Base-by-base conservation (phyloP, 1,284 basidiomycete genomes). In the Malassezia sympodialis region DNA sequence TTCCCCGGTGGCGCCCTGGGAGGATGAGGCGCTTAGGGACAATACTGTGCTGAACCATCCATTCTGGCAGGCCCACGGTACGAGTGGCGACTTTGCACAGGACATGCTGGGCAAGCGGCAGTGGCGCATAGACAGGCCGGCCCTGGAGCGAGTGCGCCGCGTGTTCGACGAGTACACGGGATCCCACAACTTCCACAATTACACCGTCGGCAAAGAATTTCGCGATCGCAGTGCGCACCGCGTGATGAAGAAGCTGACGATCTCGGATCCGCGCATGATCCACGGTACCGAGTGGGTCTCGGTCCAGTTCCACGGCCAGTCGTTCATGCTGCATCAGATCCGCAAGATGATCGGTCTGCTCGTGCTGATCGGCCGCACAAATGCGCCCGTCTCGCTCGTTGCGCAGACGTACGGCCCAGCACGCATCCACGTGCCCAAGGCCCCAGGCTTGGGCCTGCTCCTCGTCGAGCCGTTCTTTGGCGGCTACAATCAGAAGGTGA, bases 241-340 rank as follows among this genome's bases (percentile, higher is more conserved):
- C 15, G 82, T 83, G 72, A 68, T 67, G 65, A 68, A 67, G 53
- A 14, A 46, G 40, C 44, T 68, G 14, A 59, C 59, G 12, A 65
- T 73, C 43, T 70, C 69, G 14, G 69, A 69, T 5, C 66, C 69
- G 3, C 60, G 81, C 4, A 84, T 93, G 4, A 85, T 90, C 65
- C 87, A 88, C 17, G 85, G 84, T 28, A 91, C 88, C 1, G 93
- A 99, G 72, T 98, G 93, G 91, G 83, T 98, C 47, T 87, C 85
- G 47, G 84, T 98, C 30, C 80, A 87, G 62, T 85, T 96, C 70
- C 90, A 96, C 69, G 94, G 93, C 0, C 94, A 98, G 76, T 91
- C 88, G 65, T 99, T 99, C 76, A 98, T 99, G 94, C 77, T 98
- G 54, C 93, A 99, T 76, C 93, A 98, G 69, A 81, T 82, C 62